Conservation (phyloP, 495 filamentous ascomycete genomes). For the Cercophora sp. region DNA sequence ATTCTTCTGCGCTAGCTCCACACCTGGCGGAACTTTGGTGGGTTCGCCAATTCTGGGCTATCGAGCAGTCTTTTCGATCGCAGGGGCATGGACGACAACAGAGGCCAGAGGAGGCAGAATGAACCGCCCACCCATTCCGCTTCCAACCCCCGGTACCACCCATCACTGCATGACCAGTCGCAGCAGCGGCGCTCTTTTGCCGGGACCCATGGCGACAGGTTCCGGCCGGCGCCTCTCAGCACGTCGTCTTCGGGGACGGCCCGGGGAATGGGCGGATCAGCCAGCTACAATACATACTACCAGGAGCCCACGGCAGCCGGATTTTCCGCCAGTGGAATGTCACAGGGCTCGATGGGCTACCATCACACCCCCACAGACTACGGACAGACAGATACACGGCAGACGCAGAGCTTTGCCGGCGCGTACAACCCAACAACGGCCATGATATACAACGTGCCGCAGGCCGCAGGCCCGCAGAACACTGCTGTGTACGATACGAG, state of each 20-base stretch:
- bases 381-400: conserved; percentile 46
- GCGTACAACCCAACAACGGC: conserved; percentile 55
- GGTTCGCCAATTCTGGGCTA: conserved; percentile 38
- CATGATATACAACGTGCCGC: conserved; percentile 77
- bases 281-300: conserved; percentile 55
- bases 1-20: conserved; percentile 52
- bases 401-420: conserved; percentile 42
- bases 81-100: conserved; percentile 68
- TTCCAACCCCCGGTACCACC: conserved; percentile 42
- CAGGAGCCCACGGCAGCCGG: conserved; percentile 44
- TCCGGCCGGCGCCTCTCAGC: conserved; percentile 41
- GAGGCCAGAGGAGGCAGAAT: conserved; percentile 64
- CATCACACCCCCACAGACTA: conserved; percentile 44
- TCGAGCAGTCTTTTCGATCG: conserved; percentile 37
- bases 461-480: conserved; percentile 54
- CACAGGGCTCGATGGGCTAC: conserved; percentile 49
- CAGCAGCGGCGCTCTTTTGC: conserved; percentile 40
- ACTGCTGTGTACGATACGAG: conserved; percentile 71
- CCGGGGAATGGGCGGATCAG: conserved; percentile 41
- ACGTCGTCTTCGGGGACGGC: conserved; percentile 38
- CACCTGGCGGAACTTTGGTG: conserved; percentile 55
- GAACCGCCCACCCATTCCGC: conserved; percentile 50
- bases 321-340: conserved; percentile 45
- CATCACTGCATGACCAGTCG: conserved; percentile 37
- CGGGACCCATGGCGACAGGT: conserved; percentile 43